Base-by-base conservation (phyloP, 2,329 filamentous ascomycete genomes). In the Ophiostoma sp. region DNA sequence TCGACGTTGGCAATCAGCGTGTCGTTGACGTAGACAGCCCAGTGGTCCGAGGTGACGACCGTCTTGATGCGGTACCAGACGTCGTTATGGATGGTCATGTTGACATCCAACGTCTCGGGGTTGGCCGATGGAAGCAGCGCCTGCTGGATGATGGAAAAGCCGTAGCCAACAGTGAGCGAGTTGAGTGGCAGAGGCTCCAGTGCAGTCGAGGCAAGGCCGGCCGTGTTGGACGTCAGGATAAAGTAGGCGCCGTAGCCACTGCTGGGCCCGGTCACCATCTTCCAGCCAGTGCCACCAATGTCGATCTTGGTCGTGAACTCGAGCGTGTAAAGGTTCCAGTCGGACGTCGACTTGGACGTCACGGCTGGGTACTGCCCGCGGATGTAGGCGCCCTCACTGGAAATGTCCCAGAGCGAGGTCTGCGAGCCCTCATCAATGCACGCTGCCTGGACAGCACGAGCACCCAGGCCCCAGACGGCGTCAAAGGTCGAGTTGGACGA, bases 281-380 rank as follows among this genome's bases (percentile, higher is more conserved):
- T 55, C 50, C 50, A 55, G n/a, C 50, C 50, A 1, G 50, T 55
- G n/a, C 50, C 50, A 6, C 50, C 50, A 4, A 6, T 55, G n/a
- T 55, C 50, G 6, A 55, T 55, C 50, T 55, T 55, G 50, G 50
- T 55, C n/a, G 50, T 22, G n/a, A 55, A 55, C n/a, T 55, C 50
- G 50, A 55, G 50, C 8, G 50, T 55, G n/a, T 55, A 55, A n/a
- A 55, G 50, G n/a, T 55, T 55, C 50, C 50, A 55, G 50, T 55
- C 50, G 7, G n/a, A 25, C n/a, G 50, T 55, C 50, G 50, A 55
- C n/a, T 55, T 55, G n/a, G 50, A 55, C 17, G 50, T 55, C 3
- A 55, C 50, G 3, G 50, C 50, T 2, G 50, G 50, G 50, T 55
- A 55, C n/a, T 55, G 50, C 0, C 50, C 50, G 0, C 50, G 50